Conservation (phyloP, 2,329 filamentous ascomycete species). For the Sordariomycetes sp. region DNA sequence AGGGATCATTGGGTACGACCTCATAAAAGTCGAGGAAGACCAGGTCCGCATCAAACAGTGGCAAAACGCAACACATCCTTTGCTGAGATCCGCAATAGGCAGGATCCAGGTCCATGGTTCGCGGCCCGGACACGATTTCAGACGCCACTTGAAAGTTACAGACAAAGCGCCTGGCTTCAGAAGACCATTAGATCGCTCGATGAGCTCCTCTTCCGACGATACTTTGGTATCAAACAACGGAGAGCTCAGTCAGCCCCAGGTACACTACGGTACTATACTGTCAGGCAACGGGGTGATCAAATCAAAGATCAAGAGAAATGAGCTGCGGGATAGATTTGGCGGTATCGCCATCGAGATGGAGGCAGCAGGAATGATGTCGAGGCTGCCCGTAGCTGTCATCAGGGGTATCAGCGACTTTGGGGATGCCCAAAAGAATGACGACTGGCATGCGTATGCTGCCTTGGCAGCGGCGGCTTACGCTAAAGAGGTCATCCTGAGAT, state of each 20-base stretch:
- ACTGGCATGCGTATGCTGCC: conserved; percentile 23
- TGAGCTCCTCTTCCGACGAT: not conserved
- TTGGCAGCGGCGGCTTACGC: conserved; percentile 16
- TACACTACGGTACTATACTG: conserved; percentile 25
- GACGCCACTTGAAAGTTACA: not conserved
- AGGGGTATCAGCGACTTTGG: conserved; percentile 25
- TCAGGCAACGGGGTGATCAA: conserved; percentile 28
- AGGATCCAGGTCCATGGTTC: not conserved
- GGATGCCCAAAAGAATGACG: conserved; percentile 23
- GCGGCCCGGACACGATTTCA: not conserved
- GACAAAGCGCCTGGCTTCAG: not conserved
- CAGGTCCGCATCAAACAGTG: not conserved
- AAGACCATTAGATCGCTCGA: not conserved
- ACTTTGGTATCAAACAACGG: no score
- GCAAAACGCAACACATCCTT: not conserved
- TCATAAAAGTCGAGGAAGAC: not conserved
- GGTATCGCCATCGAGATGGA: conserved; percentile 17
- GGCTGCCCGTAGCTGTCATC: conserved; percentile 20
- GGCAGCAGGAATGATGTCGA: conserved; percentile 6
- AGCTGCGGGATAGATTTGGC: conserved; percentile 10
- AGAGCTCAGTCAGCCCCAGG: conserved; percentile 3
- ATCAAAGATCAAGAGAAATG: conserved; percentile 22
- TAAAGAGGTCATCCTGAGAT: not conserved
- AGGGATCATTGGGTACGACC: not conserved
- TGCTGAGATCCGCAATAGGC: not conserved